Base-by-base conservation (phyloP, 345 rosid species). In the Conringia planisiliqua region DNA sequence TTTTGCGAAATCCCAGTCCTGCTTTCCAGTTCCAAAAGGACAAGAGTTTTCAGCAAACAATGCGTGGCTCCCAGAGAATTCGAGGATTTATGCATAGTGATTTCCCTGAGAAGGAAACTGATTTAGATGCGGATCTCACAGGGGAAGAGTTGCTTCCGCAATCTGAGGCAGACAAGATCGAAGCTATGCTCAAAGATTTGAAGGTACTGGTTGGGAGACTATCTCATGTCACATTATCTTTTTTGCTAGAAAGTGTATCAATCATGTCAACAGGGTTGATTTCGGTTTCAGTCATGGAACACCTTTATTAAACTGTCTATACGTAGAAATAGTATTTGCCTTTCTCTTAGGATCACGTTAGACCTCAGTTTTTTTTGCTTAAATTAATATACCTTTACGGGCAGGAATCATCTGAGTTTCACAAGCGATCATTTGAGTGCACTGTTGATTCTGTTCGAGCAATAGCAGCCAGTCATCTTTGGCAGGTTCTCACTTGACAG, bases 401-500 rank as follows among this genome's bases (percentile, higher is more conserved):
- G 80, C 79, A 92, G 99, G 96, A 95, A 77, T 83, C 91, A 66
- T 89, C 95, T 52, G 98, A 90, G 78, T 95, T 95, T 84, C 96
- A 87, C 87, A 92, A 88, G 83, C 87, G 97, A 77, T 87, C 88
- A 52, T 95, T 95, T 78, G 97, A 95, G 80, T 84, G 76, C 78
- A 88, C 91, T 29, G 81, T 92, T 58, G 97, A 90, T 83, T 87
- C 96, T 58, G 89, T 92, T 74, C 88, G 93, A 54, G 93, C 97
- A 68, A 83, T 92, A 69, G 97, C 99, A 56, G 99, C 97, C 56
- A 84, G 97, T 81, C 97, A 92, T 89, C 97, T 95, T 78, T 95
- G 99, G 99, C 99, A 92, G 99, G 99, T 92, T 78, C 83, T 81
- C 70, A 67, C 82, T 55, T 40, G 47, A 26, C 30, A 66, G 35